Base-by-base conservation (phyloP, 257 asterid species). In the Nicotiana noctiflora region DNA sequence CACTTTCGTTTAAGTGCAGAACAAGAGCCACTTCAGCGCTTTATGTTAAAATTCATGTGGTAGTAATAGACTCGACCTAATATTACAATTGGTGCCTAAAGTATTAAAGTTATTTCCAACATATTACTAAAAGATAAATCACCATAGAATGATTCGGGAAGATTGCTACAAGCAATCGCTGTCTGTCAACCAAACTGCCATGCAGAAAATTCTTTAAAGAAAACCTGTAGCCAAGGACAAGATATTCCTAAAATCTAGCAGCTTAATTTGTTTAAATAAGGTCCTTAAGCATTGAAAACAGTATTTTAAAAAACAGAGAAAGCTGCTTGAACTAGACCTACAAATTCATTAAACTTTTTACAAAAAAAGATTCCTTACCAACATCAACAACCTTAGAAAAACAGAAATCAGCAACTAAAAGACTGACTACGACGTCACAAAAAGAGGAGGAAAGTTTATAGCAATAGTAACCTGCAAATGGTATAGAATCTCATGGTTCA, bases 401-500 rank as follows among this genome's bases (percentile, higher is more conserved):
- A 19, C 2, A 55, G 61, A 55, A 46, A 34, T 70, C 46, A n/a
- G 77, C 59, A 46, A 23, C 60, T 46, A 34, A 21, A 72, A 46
- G 78, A 23, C 53, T 7, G 78, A 72, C 23, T 67, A 64, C n/a
- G 19, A 40, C 12, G 49, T 4, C 49, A 31, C 31, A 25, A 83
- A 21, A 64, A 52, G 44, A 34, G 34, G 9, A 31, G 64, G 70
- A 46, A 37, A 72, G 56, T 49, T 23, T 27, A 74, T 11, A 17
- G 7, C 7, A 72, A 46, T 21, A 60, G 62, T 15, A 63, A 95
- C 99, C 99, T 95, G 99, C 65, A 95, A 89, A 88, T 95, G 98
- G 85, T 92, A 93, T 34, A 95, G 93, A 82, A 95, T 95, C 86
- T 95, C 99, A 68, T 95, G 99, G 87, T 95, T 95, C 67, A 95